Conservation (phyloP, 257 asterid genomes). For the Dorcoceras hygrometricum region DNA sequence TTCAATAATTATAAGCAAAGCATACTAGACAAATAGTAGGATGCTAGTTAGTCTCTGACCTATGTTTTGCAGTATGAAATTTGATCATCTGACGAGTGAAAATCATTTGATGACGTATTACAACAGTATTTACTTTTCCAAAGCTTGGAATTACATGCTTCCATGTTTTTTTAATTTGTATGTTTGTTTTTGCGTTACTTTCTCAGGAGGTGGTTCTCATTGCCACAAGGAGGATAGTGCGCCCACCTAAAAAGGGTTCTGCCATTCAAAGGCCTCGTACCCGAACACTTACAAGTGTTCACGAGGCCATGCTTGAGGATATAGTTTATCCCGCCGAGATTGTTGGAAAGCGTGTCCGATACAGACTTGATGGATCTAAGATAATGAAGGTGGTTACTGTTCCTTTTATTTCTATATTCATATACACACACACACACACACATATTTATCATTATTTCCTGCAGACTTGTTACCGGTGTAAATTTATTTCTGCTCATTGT, state of each 20-base stretch:
- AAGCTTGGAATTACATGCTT: background rate
- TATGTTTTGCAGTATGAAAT: background rate
- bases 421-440: too few species aligned
- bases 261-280: constrained; percentile 81
- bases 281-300: constrained; percentile 87
- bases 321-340: constrained; percentile 85
- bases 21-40: too few species aligned
- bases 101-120: background rate
- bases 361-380: constrained; percentile 78
- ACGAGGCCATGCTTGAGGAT: constrained; percentile 85
- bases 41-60: background rate
- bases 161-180: background rate
- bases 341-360: constrained; percentile 67
- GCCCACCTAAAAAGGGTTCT: constrained; percentile 92
- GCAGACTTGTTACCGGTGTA: background rate
- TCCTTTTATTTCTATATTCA: background rate
- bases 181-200: background rate
- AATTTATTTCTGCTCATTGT: background rate
- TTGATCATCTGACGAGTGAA: background rate
- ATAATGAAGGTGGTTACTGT: constrained; percentile 60
- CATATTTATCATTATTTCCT: background rate
- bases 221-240: constrained; percentile 73
- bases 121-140: too few species aligned
- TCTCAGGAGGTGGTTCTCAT: constrained; percentile 68
- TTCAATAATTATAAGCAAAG: background rate